Base-by-base conservation (phyloP, 2,329 filamentous ascomycete genomes). In the Diplodia scrobiculata region DNA sequence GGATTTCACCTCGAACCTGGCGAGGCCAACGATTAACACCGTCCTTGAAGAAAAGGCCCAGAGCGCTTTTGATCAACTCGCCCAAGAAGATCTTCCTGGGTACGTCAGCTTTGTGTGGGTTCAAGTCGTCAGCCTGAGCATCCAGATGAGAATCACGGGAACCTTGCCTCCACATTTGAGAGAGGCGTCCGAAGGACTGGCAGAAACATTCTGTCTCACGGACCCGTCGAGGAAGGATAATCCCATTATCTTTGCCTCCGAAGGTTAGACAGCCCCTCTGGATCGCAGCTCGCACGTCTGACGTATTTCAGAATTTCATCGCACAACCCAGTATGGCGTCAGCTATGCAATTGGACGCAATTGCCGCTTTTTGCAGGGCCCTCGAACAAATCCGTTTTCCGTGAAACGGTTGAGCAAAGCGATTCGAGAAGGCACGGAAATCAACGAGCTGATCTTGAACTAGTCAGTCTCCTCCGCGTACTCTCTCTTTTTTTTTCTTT, bases 301-400 rank as follows among this genome's bases (percentile, higher is more conserved):
- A 58, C 34, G 9, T 11, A 3, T 38, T 34, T 17, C 45, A 90
- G 89, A 91, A 75, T 92, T 91, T 70, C 85, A 91, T 70, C 83
- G 85, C 55, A 90, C 88, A 4, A 92, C 89, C 0, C 88, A 92
- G 69, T 92, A 92, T 72, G 89, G 89, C 3, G 86, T 90, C 78
- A 84, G 82, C 66, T 91, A 92, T 73, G 85, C 87, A 2, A 84
- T 93, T 19, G 90, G 90, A 0, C 86, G 89, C 36, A 93, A 93
- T 69, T 92, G 90, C 71, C 86, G 90, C 7, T 92, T 93, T 71
- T 83, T 93, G 1, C 90, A 92, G 74, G 90, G 91, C 0, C 89
- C 89, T 0, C 85, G 84, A 71, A 92, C 90, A 5, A 89, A 89
- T 69, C 81, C 80, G 0, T 82, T 84, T 68, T 89, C 87, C 60